These are phyloP conservation scores for Trichoderma sp. DNA, from an alignment of 2,329 filamentous ascomycete genomes.

Conservation along the genomic window DNA sequence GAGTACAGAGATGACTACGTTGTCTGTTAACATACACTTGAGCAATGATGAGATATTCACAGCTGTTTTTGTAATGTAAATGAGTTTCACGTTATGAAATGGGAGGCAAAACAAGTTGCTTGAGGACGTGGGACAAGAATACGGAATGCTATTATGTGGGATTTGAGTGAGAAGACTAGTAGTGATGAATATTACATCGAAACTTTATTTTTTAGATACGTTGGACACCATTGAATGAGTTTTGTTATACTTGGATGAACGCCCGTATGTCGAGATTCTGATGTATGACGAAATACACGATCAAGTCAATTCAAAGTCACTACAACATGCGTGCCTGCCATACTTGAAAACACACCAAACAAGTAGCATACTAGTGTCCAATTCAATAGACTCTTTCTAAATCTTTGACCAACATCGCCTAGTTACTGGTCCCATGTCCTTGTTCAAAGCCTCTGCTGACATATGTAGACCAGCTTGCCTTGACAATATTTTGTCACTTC, in stretches of 20 bases:
- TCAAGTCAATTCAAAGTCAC: background rate
- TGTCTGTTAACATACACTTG: background rate
- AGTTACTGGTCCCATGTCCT: background rate
- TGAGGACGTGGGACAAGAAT: background rate
- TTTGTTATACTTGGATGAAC: background rate
- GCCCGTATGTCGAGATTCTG: background rate
- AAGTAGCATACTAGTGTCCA: background rate
- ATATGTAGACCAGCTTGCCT: background rate
- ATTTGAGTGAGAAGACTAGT: background rate
- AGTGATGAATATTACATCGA: background rate
- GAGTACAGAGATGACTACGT: too few relatives aligned
- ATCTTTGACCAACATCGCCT: background rate
- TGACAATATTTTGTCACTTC: background rate
- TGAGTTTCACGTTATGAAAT: background rate
- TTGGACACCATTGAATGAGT: background rate
- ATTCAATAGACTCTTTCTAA: background rate
- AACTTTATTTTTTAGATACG: too few relatives aligned
- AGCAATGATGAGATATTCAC: background rate
- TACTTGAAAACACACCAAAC: background rate
- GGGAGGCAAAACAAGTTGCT: background rate
- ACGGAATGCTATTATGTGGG: background rate
- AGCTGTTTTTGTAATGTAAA: background rate
- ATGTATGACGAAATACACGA: background rate
- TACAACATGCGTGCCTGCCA: background rate
- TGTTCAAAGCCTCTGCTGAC: background rate